These are phyloP conservation scores for Barnettozyma populi DNA, from an alignment of 805 yeast genomes.

Conservation along the genomic window DNA sequence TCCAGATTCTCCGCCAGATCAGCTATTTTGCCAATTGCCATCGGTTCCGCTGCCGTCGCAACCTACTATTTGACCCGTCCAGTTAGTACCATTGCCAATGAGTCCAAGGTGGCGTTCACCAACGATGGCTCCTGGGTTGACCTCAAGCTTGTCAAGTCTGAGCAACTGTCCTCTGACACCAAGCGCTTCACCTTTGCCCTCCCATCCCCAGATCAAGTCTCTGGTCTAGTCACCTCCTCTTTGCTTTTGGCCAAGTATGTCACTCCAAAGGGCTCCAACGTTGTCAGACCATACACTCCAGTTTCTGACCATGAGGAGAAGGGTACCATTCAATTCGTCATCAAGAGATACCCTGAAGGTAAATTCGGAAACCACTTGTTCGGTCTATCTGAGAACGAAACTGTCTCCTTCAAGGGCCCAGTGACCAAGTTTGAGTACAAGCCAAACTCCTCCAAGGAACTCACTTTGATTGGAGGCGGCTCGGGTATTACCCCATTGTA, in stretches of 20 bases:
- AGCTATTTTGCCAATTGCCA: slow-evolving; percentile 33
- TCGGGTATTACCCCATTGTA: slow-evolving; percentile 94
- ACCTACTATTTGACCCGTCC: slow-evolving; percentile 27
- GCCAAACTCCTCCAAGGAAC: slow-evolving; percentile 74
- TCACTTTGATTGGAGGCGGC: slow-evolving; percentile 91
- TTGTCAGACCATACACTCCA: slow-evolving; percentile 80
- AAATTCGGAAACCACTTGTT: slow-evolving; percentile 74
- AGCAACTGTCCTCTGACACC: slow-evolving; percentile 55
- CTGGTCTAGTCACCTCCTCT: slow-evolving; percentile 79
- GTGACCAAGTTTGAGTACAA: slow-evolving; percentile 86
- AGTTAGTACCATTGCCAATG: slow-evolving; percentile 27
- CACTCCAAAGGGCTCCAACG: slow-evolving; percentile 79
- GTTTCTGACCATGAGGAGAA: slow-evolving; percentile 58
- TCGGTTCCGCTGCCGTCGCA: slow-evolving; percentile 45
- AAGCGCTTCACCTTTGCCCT: slow-evolving; percentile 67
- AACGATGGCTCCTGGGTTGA: slow-evolving; percentile 71
- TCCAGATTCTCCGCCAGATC: slow-evolving; percentile 23
- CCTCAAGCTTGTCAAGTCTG: slow-evolving; percentile 46
- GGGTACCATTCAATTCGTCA: slow-evolving; percentile 74
- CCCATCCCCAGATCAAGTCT: slow-evolving; percentile 55
- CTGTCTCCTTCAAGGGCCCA: slow-evolving; percentile 91
- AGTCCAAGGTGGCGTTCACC: slow-evolving; percentile 43
- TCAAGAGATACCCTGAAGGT: slow-evolving; percentile 83
- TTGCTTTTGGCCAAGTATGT: slow-evolving; percentile 75
- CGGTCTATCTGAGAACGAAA: slow-evolving; percentile 68